phyloP scores from a whole-genome alignment of 495 filamentous ascomycete genomes.

The Parachaetomium inaequale region DNA sequence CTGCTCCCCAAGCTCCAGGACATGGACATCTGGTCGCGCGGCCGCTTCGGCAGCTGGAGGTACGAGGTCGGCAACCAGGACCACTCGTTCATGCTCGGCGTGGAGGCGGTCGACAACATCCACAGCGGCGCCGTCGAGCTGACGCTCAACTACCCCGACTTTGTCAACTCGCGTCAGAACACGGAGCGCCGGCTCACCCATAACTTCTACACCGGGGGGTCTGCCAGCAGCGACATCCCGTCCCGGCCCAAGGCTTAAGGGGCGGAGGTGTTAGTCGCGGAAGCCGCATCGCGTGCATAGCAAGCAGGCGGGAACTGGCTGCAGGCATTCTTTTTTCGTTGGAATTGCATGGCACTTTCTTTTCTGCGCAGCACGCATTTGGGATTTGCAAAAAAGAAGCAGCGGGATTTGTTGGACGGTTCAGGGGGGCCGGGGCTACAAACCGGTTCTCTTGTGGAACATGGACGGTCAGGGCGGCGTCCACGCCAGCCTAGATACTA shows the following conservation, averaged over 20 bases:
- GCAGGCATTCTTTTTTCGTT: background rate
- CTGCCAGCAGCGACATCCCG: slow-evolving; percentile 33
- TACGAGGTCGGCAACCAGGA: slow-evolving; percentile 97
- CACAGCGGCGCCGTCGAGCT: slow-evolving; percentile 91
- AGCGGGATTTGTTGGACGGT: background rate
- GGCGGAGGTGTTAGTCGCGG: background rate
- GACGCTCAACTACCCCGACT: slow-evolving; percentile 98
- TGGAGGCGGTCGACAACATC: slow-evolving; percentile 94
- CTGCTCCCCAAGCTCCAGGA: slow-evolving; percentile 88
- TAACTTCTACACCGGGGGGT: slow-evolving; percentile 40
- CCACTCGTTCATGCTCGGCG: slow-evolving; percentile 97
- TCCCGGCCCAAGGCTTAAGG: slow-evolving; percentile 20
- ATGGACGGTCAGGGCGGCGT: background rate
- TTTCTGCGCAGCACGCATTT: slow-evolving; percentile 4
- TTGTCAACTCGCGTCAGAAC: slow-evolving; percentile 90
- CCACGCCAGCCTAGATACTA: background rate
- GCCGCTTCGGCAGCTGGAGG: slow-evolving; percentile 96
- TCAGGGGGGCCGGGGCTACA: background rate
- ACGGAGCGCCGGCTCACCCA: slow-evolving; percentile 83
- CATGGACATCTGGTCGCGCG: slow-evolving; percentile 90
- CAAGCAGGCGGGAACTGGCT: background rate
- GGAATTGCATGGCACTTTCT: background rate
- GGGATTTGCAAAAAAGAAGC: background rate
- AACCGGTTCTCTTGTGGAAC: background rate
- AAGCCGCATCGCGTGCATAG: background rate